A percentile compares a stretch with the other conserved stretches of the same genome.
phyloP scores from a whole-genome alignment of 768 basidiomycete species.

The Cystoderma amianthinum region DNA sequence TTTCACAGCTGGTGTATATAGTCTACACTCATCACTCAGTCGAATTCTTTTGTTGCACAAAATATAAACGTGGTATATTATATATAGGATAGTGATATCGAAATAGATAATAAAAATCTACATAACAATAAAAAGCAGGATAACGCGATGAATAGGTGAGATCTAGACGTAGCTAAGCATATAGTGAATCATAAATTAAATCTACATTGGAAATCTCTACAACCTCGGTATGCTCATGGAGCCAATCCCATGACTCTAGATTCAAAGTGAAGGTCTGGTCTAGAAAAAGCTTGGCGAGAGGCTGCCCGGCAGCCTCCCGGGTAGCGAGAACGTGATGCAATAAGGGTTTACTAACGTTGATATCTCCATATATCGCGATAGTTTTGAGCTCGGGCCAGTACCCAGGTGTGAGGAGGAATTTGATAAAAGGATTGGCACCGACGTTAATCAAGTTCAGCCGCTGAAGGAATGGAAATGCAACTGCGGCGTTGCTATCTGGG shows the following conservation, averaged over 20 bases:
- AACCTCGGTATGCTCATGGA: constrained; percentile 14
- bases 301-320: constrained; percentile 9
- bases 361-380: constrained; percentile 14
- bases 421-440: constrained; percentile 15
- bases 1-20: background rate
- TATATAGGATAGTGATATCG: no score
- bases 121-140: no score
- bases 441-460: constrained; percentile 14
- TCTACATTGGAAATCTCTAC: constrained; percentile 5
- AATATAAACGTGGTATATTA: background rate
- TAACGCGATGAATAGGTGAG: no score
- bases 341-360: constrained; percentile 16
- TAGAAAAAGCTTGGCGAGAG: constrained; percentile 13
- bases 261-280: constrained; percentile 14
- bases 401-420: no score
- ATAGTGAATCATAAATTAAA: background rate
- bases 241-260: constrained; percentile 19
- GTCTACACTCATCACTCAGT: background rate
- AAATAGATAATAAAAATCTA: no score
- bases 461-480: constrained; percentile 18
- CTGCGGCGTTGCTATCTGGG: constrained; percentile 7
- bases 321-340: constrained; percentile 15
- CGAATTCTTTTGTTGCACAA: background rate
- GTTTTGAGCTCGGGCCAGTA: constrained; percentile 17
- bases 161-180: no score